Evolutionary conservation across 208 protist genomes (phyloP), one percentile per base, ranked within the genome.

Genomic region (Crithidia mellificae): DNA sequence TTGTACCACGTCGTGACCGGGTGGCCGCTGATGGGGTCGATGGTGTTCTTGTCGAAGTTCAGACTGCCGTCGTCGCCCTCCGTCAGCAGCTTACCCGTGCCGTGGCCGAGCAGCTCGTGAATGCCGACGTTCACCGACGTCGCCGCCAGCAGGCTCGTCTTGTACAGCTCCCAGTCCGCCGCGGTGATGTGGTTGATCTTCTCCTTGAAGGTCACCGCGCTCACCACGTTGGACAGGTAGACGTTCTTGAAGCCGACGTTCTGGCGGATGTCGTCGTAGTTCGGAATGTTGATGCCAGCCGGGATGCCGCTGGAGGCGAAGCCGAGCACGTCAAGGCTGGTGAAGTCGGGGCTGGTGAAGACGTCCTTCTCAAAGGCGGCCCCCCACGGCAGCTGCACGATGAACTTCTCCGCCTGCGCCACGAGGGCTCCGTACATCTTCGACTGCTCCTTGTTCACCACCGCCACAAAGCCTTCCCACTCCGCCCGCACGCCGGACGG

Each of bases 201-300:
- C 29, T 96, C 84, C 22, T 83, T 81, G 51, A 82, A 81, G 46
- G 78, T 87, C 32, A 81, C 59, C 20, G 85, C 85, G 24, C 59
- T 74, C 15, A 97, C 80, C 19, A 97, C 91, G 71, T 98, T 98
- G 27, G 83, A 76, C 29, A 98, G 78, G 59, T 85, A 92, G 22
- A 98, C 95, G 58, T 98, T 98, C 85, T 98, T 98, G 80, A 98
- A 98, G 52, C 95, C 95, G 25, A 88, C 50, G 24, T 86, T 68
- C 46, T 95, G 85, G 39, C 94, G 83, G 22, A 97, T 84, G 71
- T 95, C 88, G 63, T 96, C 90, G 71, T 95, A 96, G 86, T 97
- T 97, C 25, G 93, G 93, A 59, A 97, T 96, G 82, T 89, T 84
- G 68, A 97, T 98, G 46, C 94, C 94, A 11, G 87, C 68, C 14